These are phyloP conservation scores for Xylariaceae sp. DNA, from an alignment of 2,329 filamentous ascomycete genomes.

Conservation along the genomic window DNA sequence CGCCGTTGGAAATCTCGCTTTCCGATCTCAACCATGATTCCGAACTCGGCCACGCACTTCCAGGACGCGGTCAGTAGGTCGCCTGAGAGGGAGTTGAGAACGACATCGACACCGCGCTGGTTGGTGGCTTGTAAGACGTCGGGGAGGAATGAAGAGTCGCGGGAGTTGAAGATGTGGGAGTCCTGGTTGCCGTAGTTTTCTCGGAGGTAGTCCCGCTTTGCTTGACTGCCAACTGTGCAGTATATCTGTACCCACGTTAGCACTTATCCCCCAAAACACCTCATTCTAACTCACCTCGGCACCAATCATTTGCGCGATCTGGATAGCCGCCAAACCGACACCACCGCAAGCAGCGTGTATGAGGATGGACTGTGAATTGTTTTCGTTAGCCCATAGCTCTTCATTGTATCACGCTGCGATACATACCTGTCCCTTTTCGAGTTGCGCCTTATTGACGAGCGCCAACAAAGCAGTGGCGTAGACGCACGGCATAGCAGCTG, in stretches of 20 bases:
- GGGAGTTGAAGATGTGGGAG: not conserved
- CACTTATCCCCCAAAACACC: not conserved
- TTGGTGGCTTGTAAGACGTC: not conserved
- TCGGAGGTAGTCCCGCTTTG: not conserved
- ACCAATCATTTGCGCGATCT: not conserved
- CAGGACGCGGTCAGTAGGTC: not conserved
- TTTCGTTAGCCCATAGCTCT: not conserved
- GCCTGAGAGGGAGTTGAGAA: not conserved
- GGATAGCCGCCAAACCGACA: not conserved
- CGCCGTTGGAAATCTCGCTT: not conserved
- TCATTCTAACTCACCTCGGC: not conserved
- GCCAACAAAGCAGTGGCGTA: not conserved
- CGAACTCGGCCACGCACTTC: not conserved
- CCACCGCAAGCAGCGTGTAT: slow-evolving; percentile 2
- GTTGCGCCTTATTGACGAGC: not conserved
- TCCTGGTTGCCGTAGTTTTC: not conserved
- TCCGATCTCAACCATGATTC: not conserved
- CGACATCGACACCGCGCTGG: not conserved
- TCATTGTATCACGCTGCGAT: not conserved
- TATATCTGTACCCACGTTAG: not conserved
- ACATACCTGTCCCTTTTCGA: not conserved
- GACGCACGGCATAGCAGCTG: slow-evolving; percentile 1
- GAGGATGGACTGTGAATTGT: not conserved
- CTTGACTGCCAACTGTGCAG: not conserved
- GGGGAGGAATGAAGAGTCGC: not conserved